These are phyloP conservation scores for Termitomyces sp. DNA, from an alignment of 768 basidiomycete genomes.

Conservation along the genomic window DNA sequence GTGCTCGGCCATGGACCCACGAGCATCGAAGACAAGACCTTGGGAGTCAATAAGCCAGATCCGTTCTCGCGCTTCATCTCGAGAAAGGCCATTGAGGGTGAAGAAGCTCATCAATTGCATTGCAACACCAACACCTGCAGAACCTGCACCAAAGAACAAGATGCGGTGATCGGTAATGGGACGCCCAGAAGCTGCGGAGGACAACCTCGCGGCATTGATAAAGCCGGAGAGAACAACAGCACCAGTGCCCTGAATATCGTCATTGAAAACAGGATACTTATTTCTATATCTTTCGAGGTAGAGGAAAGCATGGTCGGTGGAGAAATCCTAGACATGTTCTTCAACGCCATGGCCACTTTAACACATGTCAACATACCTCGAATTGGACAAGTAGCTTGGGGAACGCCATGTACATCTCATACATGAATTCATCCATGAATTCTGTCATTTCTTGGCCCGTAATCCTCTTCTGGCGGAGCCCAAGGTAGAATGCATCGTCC, in stretches of 20 bases:
- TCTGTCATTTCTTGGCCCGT: conserved; percentile 60
- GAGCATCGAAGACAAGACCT: conserved; percentile 73
- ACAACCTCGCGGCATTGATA: conserved; percentile 78
- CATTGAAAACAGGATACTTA: conserved; percentile 79
- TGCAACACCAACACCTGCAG: conserved; percentile 89
- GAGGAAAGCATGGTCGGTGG: conserved; percentile 85
- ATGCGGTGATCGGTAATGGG: conserved; percentile 73
- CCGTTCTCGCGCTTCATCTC: conserved; percentile 67
- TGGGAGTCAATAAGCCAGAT: conserved; percentile 87
- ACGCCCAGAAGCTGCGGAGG: conserved; percentile 62
- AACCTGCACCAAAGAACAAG: conserved; percentile 90
- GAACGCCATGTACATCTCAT: conserved; percentile 66
- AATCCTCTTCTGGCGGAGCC: conserved; percentile 66
- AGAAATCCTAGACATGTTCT: conserved; percentile 60
- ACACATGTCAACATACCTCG: conserved; percentile 39
- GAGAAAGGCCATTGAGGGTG: conserved; percentile 68
- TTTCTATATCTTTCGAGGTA: conserved; percentile 75
- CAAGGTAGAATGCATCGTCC: conserved; percentile 87
- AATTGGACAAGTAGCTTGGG: conserved; percentile 85
- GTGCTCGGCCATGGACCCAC: conserved; percentile 73
- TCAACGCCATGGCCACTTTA: not conserved
- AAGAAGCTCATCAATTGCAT: conserved; percentile 88
- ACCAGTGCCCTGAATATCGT: conserved; percentile 89
- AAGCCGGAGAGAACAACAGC: conserved; percentile 90
- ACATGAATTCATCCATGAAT: conserved; percentile 94